Evolutionary conservation across 495 filamentous ascomycete species (phyloP), one percentile per base, ranked within the genome.

Genomic region (Talaromyces adpressus): DNA sequence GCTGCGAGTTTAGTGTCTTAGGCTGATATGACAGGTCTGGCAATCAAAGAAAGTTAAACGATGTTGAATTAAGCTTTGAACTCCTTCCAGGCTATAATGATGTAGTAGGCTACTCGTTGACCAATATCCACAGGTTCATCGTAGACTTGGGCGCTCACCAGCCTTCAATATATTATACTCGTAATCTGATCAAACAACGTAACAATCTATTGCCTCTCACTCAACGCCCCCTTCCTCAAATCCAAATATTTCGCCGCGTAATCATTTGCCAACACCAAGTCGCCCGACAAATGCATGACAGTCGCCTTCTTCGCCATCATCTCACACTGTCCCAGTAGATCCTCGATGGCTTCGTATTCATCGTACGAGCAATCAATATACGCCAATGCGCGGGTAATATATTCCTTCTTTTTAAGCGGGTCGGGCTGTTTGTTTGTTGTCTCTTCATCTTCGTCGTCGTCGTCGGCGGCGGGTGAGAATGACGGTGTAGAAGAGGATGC

Each of bases 271-370:
- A 89, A 71, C 18, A 81, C 83, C 59, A 82, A 73, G 65, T 96
- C 89, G 4, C 90, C 91, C 23, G 88, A 79, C 8, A 89, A 76
- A 71, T 87, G 86, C 82, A 91, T 89, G 47, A 96, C 80, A 8
- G 88, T 88, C 16, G 91, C 89, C 72, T 92, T 93, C 77, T 93
- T 93, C 2, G 89, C 89, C 78, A 95, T 84, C 85, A 91, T 87
- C 76, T 92, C 89, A 70, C 89, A 89, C 72, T 91, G 89, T 39
- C 86, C 89, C 22, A 81, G 73, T 18, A 88, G 77, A 75, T 96
- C 91, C 70, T 91, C 88, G 34, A 93, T 81, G 29, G 82, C 81
- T 47, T 89, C 85, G 66, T 83, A 95, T 62, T 89, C 84, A 69
- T 81, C 73, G 69, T 86, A 86, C 7, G 90, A 86, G 57, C 76